phyloP scores from a whole-genome alignment of 345 rosid genomes.

The Eucalyptus erythrocorys region DNA sequence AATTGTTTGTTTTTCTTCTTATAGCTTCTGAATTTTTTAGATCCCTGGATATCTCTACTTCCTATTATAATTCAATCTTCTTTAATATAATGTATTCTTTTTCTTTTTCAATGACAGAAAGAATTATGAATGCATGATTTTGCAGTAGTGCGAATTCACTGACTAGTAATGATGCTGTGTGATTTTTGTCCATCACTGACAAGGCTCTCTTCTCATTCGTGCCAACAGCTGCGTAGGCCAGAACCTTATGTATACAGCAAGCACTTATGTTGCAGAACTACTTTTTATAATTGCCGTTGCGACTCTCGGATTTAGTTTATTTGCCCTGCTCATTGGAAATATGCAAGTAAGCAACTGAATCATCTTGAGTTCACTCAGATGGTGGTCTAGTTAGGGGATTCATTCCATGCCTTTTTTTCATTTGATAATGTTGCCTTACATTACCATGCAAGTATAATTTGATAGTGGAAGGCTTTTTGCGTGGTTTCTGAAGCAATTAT shows the following conservation, averaged over 20 bases:
- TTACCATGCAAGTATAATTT: neutral
- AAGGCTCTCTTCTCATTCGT: neutral
- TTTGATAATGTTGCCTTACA: neutral
- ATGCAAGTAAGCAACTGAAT: slow-evolving; percentile 10
- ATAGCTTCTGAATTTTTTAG: neutral
- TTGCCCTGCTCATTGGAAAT: slow-evolving; percentile 52
- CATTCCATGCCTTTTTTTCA: neutral
- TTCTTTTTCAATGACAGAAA: neutral
- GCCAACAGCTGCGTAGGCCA: slow-evolving; percentile 17
- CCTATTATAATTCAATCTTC: neutral
- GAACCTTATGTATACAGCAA: slow-evolving; percentile 2
- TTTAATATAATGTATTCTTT: neutral
- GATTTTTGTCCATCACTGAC: neutral
- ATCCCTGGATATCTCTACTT: neutral
- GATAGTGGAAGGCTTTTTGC: neutral
- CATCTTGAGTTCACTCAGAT: neutral
- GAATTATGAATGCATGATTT: neutral
- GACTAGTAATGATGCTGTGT: neutral
- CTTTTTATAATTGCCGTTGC: slow-evolving; percentile 39
- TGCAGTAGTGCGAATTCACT: neutral
- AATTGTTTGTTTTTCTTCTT: neutral
- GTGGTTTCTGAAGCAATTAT: neutral
- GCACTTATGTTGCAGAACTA: slow-evolving; percentile 27
- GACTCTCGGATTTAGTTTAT: slow-evolving; percentile 40
- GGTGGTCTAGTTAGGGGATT: neutral